Base-by-base conservation (phyloP, 768 basidiomycete species). In the Kwoniella mangroviensis region DNA sequence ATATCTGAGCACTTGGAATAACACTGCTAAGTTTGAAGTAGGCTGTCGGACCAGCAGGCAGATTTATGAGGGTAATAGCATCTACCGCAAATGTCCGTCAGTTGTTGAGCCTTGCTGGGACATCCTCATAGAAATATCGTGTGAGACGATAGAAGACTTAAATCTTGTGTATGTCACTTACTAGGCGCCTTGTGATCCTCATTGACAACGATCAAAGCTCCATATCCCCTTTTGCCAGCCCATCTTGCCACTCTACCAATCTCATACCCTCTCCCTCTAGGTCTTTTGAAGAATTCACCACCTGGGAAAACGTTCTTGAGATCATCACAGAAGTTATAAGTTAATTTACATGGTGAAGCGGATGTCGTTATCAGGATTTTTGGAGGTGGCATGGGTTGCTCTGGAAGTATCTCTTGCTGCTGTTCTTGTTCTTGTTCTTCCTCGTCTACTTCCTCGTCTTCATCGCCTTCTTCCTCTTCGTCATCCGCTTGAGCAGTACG, bases 181-280 rank as follows among this genome's bases (percentile, higher is more conserved):
- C 97, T 97, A 15, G 94, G 92, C 80, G 90, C 90, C 81, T 94
- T 94, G 86, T 90, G 90, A 75, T 98, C 92, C 79, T 99, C 97
- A 72, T 98, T 98, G 42, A 98, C 92, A 2, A 99, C 93, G 53
- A 92, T 86, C 72, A 98, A 80, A 73, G 95, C 93, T 54, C 90
- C 91, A 81, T 93, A 99, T 2, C 91, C 91, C 77, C 97, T 85
- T 52, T 89, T 90, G 13, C 91, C 90, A 22, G 94, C 94, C 97
- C 97, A 99, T 3, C 91, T 88, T 40, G 95, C 92, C 78, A 98
- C 92, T 69, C 90, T 86, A 0, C 95, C 95, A 75, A 96, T 85
- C 84, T 96, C 94, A 76, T 92, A 96, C 0, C 92, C 93, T 75
- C 92, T 90, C 1, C 93, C 92, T 81, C 92, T 93, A 77, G 92